Conservation (phyloP, 306 rosid species). For the Trifolium dubium region DNA sequence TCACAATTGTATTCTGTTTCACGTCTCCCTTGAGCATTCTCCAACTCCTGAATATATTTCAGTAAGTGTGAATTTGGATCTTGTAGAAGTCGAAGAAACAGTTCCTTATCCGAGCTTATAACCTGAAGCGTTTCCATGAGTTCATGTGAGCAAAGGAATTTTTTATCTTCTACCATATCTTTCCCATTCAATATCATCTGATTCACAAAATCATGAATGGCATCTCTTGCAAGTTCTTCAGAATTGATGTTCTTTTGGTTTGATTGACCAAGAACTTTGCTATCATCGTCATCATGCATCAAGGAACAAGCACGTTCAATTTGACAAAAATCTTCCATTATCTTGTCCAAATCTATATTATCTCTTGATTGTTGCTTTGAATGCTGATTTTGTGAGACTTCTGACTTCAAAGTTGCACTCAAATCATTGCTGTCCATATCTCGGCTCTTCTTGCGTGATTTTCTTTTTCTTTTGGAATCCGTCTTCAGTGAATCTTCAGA, state of each 20-base stretch:
- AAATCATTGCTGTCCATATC: conserved; percentile 62
- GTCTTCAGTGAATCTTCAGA: conserved; percentile 42
- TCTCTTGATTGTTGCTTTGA: conserved; percentile 52
- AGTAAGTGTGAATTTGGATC: conserved; percentile 75
- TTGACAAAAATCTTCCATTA: conserved; percentile 74
- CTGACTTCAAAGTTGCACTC: conserved; percentile 51
- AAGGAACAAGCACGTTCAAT: conserved; percentile 48
- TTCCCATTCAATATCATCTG: conserved; percentile 63
- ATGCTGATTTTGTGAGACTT: conserved; percentile 49
- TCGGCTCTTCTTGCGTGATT: conserved; percentile 63
- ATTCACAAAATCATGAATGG: conserved; percentile 61
- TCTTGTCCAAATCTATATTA: conserved; percentile 62
- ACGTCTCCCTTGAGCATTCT: conserved; percentile 46
- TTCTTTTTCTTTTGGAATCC: conserved; percentile 58
- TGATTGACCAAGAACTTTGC: conserved; percentile 48
- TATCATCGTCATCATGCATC: conserved; percentile 52
- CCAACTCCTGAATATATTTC: conserved; percentile 70
- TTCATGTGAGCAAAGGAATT: conserved; percentile 57
- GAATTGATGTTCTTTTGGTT: conserved; percentile 54
- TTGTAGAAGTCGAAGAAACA: conserved; percentile 67
- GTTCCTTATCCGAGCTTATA: conserved; percentile 77
- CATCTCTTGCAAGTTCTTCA: conserved; percentile 62
- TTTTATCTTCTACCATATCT: conserved; percentile 61
- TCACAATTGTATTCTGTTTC: conserved; percentile 51
- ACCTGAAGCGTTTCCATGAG: conserved; percentile 71